Conservation (phyloP, 140 eudicot genomes). For the Cichorium intybus region DNA sequence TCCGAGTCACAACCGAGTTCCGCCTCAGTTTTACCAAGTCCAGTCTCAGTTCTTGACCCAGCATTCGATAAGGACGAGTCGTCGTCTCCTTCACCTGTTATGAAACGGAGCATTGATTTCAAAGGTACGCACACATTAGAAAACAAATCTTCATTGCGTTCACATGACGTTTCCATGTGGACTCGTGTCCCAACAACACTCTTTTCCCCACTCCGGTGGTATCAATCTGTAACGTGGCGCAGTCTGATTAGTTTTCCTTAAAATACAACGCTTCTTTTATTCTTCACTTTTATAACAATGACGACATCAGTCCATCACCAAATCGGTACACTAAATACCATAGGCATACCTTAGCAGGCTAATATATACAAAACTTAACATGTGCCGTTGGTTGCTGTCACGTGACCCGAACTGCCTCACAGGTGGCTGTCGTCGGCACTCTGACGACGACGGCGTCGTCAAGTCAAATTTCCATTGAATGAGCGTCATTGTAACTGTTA, state of each 20-base stretch:
- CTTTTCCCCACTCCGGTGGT: slow-evolving; percentile 9
- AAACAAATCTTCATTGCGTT: slow-evolving; percentile 31
- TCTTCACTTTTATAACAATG: neutral
- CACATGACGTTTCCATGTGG: slow-evolving; percentile 35
- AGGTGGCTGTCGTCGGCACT: slow-evolving; percentile 30
- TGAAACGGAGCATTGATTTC: slow-evolving; percentile 75
- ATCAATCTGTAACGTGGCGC: slow-evolving; percentile 27
- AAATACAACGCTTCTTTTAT: neutral
- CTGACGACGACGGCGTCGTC: slow-evolving; percentile 35
- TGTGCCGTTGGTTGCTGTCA: slow-evolving; percentile 31
- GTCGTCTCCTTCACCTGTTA: slow-evolving; percentile 62
- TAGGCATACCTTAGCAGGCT: slow-evolving; percentile 16
- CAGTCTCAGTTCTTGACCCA: slow-evolving; percentile 92
- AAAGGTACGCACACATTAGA: slow-evolving; percentile 36
- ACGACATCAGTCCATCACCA: neutral
- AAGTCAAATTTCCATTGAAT: slow-evolving; percentile 35
- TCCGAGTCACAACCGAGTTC: slow-evolving; percentile 47
- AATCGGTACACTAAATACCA: slow-evolving; percentile 2
- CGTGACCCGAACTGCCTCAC: slow-evolving; percentile 25
- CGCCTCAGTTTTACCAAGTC: slow-evolving; percentile 63
- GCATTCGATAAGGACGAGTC: slow-evolving; percentile 84
- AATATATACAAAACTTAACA: slow-evolving; percentile 14
- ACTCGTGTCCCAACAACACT: slow-evolving; percentile 21
- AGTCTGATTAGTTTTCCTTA: neutral
- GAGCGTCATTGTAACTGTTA: slow-evolving; percentile 26